Evolutionary conservation across 768 basidiomycete species (phyloP), one percentile per base, ranked within the genome.

Genomic region (Leccinum subgranulosum): DNA sequence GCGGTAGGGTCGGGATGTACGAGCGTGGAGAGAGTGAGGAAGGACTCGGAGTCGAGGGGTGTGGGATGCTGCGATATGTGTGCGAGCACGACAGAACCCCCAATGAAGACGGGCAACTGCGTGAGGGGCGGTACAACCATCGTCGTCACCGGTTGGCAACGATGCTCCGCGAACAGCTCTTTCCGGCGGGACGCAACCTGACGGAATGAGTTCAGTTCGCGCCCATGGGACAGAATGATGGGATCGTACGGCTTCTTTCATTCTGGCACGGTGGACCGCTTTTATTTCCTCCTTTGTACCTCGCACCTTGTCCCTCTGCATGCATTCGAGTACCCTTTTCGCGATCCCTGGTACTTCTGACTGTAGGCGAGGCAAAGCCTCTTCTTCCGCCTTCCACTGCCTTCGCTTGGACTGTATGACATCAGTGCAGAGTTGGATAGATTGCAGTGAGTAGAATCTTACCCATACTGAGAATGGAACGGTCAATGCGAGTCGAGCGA

Each of bases 401-500:
- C 85, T 79, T 66, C 75, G 78, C 69, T 84, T 82, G 21, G 84
- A 82, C 89, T 92, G 57, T 27, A 60, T 15, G 25, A 48, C 31
- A 41, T 71, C 15, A 63, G 63, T 50, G 39, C 50, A 58, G 47
- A 61, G 31, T 59, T 41, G 60, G 49, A 41, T 7, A 15, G 23
- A 6, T 48, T 8, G 36, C n/a, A 45, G 34, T 31, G 12, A 46
- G 15, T 17, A 11, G 46, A 15, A 14, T 52, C 36, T 58, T 61
- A 91, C 91, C 91, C 90, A 92, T 77, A 91, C 69, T 64, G 88
- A 83, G 56, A 88, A 75, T 31, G 91, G 91, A 12, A 89, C 77
- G 6, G 89, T 81, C 55, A 80, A 61, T 2, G 76, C 76, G 28
- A 86, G 73, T 64, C 91, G 84, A 41, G 82, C 77, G 14, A 80